These are phyloP conservation scores for Triticum timopheevii DNA, from an alignment of 176 grass and related monocot species.

Conservation along the genomic window DNA sequence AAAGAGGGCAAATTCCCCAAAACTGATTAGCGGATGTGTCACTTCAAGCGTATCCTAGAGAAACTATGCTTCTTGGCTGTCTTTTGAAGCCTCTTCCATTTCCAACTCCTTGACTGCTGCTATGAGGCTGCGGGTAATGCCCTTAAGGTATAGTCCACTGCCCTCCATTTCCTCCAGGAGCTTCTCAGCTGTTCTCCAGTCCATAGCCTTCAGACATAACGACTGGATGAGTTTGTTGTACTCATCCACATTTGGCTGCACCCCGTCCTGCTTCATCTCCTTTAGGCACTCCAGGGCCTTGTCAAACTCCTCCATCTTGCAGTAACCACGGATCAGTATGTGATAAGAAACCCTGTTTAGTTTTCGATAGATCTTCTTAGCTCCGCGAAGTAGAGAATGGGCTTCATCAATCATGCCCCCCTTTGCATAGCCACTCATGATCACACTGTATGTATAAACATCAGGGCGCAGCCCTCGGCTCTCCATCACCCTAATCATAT, in stretches of 20 bases:
- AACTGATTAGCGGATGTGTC: constrained; percentile 19
- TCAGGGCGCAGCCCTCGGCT: constrained; percentile 66
- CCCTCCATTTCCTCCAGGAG: constrained; percentile 79
- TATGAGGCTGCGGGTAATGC: constrained; percentile 69
- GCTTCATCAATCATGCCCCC: constrained; percentile 84
- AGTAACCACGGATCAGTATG: constrained; percentile 89
- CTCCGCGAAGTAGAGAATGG: constrained; percentile 63
- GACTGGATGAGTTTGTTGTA: constrained; percentile 90
- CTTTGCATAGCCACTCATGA: constrained; percentile 84
- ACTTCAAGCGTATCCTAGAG: constrained; percentile 7
- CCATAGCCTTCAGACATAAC: constrained; percentile 84
- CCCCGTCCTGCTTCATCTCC: constrained; percentile 90
- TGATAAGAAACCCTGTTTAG: constrained; percentile 69
- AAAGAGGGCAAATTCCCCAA: constrained; percentile 30
- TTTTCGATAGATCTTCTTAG: constrained; percentile 67
- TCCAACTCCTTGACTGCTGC: constrained; percentile 87
- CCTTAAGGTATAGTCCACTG: constrained; percentile 59
- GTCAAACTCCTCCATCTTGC: constrained; percentile 83
- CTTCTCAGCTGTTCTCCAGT: constrained; percentile 79
- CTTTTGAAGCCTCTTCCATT: constrained; percentile 57
- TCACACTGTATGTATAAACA: constrained; percentile 84
- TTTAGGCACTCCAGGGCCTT: constrained; percentile 84
- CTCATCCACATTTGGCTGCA: constrained; percentile 82
- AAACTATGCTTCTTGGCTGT: constrained; percentile 55
- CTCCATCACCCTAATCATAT: constrained; percentile 68